A percentile compares a stretch with the other conserved stretches of the same genome.
Conservation (phyloP, 768 basidiomycete species). For the Lepiota venenata region DNA sequence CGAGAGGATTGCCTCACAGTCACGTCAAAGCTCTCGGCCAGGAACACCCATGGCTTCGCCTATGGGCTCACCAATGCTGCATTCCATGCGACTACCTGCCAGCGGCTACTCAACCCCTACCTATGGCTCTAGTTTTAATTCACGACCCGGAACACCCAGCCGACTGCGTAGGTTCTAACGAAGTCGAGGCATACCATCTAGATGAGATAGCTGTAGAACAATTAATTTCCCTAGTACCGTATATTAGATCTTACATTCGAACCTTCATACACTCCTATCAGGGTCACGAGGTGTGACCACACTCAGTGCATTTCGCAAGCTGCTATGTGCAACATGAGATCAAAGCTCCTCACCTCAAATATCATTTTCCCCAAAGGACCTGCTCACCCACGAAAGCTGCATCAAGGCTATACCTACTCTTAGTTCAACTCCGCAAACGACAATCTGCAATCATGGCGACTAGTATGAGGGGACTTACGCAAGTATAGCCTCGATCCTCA, state of each 20-base stretch:
- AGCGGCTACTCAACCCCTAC: slow-evolving; percentile 62
- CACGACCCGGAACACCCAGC: slow-evolving; percentile 65
- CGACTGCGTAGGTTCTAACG: slow-evolving; percentile 38
- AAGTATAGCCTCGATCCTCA: slow-evolving; percentile 49
- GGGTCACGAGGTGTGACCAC: slow-evolving; percentile 6
- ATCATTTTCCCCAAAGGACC: neutral
- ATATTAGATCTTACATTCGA: neutral
- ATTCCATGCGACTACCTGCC: slow-evolving; percentile 31
- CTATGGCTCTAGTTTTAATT: slow-evolving; percentile 27
- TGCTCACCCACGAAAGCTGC: no score
- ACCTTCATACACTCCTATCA: neutral
- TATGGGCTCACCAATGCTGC: slow-evolving; percentile 44
- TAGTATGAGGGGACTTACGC: slow-evolving; percentile 89
- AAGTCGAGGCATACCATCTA: neutral
- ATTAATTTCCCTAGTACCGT: neutral
- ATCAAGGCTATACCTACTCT: neutral
- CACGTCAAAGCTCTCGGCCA: slow-evolving; percentile 59
- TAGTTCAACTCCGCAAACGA: neutral
- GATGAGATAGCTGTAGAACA: slow-evolving; percentile 8
- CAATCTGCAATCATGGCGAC: slow-evolving; percentile 63
- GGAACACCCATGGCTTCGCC: slow-evolving; percentile 47
- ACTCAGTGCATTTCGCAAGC: neutral
- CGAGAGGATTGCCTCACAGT: slow-evolving; percentile 57
- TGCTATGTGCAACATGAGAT: neutral
- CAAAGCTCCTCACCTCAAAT: neutral